phyloP scores from a whole-genome alignment of 768 basidiomycete species.

The Flagelloscypha sp. region DNA sequence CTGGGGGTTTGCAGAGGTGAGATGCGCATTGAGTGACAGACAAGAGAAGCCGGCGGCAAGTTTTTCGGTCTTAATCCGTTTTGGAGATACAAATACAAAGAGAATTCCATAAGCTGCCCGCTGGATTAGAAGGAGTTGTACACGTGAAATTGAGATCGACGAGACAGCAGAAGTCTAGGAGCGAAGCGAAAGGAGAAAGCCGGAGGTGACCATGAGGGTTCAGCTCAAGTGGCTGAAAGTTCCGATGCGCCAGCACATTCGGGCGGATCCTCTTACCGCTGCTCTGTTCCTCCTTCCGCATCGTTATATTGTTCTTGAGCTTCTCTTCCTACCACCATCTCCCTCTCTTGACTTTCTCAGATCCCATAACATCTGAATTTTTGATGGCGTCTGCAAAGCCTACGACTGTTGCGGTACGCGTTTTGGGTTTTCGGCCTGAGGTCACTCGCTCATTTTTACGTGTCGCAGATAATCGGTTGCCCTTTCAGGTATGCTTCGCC shows the following conservation, averaged over 20 bases:
- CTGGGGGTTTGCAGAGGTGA: no score
- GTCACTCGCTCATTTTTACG: conserved; percentile 7
- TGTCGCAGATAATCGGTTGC: conserved; percentile 77
- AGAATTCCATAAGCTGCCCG: no score
- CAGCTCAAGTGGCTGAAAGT: conserved; percentile 5
- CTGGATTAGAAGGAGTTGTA: no score
- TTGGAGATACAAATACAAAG: no score
- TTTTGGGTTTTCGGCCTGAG: neutral
- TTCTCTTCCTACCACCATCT: conserved; percentile 15
- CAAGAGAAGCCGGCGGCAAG: no score
- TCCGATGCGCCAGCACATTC: conserved; percentile 16
- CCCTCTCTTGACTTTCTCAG: no score
- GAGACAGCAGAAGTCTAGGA: no score
- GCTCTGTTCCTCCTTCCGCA: conserved; percentile 5
- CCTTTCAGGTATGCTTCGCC: conserved; percentile 74
- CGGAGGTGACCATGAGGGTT: no score
- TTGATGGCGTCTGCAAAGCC: conserved; percentile 50
- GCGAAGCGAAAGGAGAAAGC: no score
- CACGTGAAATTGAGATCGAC: no score
- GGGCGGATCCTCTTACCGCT: conserved; percentile 2
- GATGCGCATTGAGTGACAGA: no score
- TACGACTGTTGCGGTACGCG: conserved; percentile 71
- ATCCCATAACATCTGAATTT: conserved; percentile 28
- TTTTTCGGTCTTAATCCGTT: no score
- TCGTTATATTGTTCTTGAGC: conserved; percentile 22